Percentiles rank a stretch among this genome's conserved stretches.
Evolutionary conservation across 2,329 filamentous ascomycete genomes (phyloP).

Genomic region (Thielaviopsis punctulata): DNA sequence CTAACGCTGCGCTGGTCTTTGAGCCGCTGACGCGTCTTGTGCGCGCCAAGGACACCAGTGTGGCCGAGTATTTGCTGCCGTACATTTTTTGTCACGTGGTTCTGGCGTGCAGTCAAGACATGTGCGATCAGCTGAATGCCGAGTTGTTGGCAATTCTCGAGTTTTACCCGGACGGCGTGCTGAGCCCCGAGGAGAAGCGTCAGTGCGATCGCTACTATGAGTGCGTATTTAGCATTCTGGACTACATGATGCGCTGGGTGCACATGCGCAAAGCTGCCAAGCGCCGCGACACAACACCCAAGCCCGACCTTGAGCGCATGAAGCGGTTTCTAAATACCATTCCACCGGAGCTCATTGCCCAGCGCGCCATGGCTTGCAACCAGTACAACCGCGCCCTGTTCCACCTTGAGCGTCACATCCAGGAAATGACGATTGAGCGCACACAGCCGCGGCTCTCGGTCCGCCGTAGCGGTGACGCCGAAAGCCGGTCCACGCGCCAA

Average conservation of each 20-base stretch:
- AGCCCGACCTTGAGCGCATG: slow-evolving; percentile 31
- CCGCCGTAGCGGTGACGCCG: too few relatives aligned
- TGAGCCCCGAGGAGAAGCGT: slow-evolving; percentile 37
- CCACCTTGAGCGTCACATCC: slow-evolving; percentile 82
- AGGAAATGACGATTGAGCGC: slow-evolving; percentile 26
- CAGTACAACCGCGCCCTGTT: slow-evolving; percentile 86
- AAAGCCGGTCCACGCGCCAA: too few relatives aligned
- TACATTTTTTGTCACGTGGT: slow-evolving; percentile 75
- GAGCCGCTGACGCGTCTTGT: slow-evolving; percentile 68
- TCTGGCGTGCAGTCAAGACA: slow-evolving; percentile 30
- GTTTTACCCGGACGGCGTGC: slow-evolving; percentile 29
- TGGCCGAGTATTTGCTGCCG: slow-evolving; percentile 75
- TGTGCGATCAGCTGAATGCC: slow-evolving; percentile 14
- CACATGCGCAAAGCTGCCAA: slow-evolving; percentile 36
- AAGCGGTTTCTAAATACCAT: slow-evolving; percentile 41
- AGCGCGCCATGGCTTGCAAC: slow-evolving; percentile 79
- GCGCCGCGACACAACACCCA: slow-evolving; percentile 20
- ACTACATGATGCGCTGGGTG: slow-evolving; percentile 82
- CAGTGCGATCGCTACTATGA: slow-evolving; percentile 75
- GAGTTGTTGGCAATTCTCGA: slow-evolving; percentile 65
- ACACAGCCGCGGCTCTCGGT: too few relatives aligned
- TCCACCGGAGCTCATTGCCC: slow-evolving; percentile 57
- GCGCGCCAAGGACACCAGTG: slow-evolving; percentile 67
- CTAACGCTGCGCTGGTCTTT: slow-evolving; percentile 62
- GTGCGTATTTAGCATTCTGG: slow-evolving; percentile 78